Conservation (phyloP, 176 grass and related monocot genomes). For the Otatea glauca region DNA sequence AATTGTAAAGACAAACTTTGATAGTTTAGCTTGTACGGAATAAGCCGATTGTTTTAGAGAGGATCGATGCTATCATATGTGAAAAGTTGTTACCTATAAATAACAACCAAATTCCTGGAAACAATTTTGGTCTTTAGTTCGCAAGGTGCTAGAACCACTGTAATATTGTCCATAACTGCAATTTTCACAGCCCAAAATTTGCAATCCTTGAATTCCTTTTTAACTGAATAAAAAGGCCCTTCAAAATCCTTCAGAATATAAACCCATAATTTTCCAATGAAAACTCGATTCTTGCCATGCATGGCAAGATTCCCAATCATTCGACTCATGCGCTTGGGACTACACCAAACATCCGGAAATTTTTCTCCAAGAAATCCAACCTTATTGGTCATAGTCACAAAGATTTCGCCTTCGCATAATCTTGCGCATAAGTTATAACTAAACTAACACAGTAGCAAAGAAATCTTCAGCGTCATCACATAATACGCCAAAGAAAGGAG, state of each 20-base stretch:
- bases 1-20: background rate
- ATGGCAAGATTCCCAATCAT: background rate
- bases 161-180: background rate
- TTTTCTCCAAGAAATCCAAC: background rate
- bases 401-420: background rate
- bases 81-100: background rate
- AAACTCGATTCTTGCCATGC: background rate
- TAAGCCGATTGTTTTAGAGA: slow-evolving; percentile 13
- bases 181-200: slow-evolving; percentile 10
- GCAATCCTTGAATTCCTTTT: background rate
- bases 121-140: background rate
- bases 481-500: background rate
- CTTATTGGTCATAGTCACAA: background rate
- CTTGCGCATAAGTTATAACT: too few species aligned
- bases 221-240: too few species aligned
- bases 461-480: background rate
- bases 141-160: background rate
- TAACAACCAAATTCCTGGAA: background rate
- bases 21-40: background rate
- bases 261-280: background rate
- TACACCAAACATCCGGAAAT: background rate
- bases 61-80: background rate
- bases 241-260: too few species aligned
- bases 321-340: background rate
- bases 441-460: background rate